Conservation (phyloP, 1,139 yeast species). For the Saccharomyces hybrid region DNA sequence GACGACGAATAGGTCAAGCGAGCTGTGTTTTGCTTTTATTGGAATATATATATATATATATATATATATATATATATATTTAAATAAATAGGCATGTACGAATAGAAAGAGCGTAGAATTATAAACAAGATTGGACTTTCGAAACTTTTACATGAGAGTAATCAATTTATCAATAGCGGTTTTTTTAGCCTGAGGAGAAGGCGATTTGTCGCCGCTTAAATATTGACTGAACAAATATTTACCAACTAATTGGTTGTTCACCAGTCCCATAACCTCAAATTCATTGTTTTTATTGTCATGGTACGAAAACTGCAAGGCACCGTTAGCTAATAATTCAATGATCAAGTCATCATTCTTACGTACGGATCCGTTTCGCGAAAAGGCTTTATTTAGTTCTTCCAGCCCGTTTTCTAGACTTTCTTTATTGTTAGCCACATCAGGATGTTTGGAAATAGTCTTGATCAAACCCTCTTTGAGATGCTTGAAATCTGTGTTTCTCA, state of each 20-base stretch:
- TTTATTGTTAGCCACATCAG: constrained; percentile 33
- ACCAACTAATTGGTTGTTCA: constrained; percentile 45
- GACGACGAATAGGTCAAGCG: background rate
- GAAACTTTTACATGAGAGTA: constrained; percentile 20
- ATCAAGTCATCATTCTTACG: constrained; percentile 53
- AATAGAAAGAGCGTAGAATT: background rate
- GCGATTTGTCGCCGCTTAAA: constrained; percentile 50
- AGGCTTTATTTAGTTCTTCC: constrained; percentile 46
- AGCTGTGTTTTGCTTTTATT: background rate
- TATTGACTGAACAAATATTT: constrained; percentile 50
- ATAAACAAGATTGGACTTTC: background rate
- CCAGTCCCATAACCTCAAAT: constrained; percentile 38
- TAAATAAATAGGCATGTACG: background rate
- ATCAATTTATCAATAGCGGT: constrained; percentile 30
- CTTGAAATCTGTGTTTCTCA: constrained; percentile 79
- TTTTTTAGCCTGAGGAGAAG: constrained; percentile 37
- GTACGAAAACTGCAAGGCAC: constrained; percentile 42
- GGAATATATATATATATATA: background rate
- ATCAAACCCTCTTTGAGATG: constrained; percentile 86
- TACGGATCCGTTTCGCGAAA: constrained; percentile 51
- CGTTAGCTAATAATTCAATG: constrained; percentile 42
- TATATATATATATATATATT: background rate
- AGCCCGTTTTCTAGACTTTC: constrained; percentile 43
- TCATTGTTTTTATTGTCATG: constrained; percentile 33
- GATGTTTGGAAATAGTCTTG: constrained; percentile 44